Conservation (phyloP, 495 filamentous ascomycete genomes). For the Choiromyces venosus region DNA sequence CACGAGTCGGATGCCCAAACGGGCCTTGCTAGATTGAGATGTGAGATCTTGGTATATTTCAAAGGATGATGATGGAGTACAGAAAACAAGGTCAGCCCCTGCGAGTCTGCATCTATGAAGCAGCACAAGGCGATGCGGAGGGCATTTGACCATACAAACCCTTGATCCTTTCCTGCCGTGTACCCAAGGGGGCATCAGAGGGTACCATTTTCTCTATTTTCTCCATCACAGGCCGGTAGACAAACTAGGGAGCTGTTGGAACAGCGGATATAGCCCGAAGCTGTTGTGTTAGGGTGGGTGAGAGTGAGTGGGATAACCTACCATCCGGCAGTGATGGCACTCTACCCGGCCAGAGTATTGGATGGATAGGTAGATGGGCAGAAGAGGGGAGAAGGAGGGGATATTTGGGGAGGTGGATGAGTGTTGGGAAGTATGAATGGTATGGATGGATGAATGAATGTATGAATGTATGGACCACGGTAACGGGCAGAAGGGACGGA, state of each 20-base stretch:
- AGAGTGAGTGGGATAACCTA: not conserved
- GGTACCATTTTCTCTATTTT: not conserved
- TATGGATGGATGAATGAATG: not conserved
- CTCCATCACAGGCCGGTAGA: not conserved
- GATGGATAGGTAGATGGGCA: not conserved
- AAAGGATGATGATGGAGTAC: slow-evolving; percentile 29
- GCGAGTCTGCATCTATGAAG: not conserved
- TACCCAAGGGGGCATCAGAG: slow-evolving; percentile 11
- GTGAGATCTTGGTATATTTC: slow-evolving; percentile 35
- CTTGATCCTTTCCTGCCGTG: slow-evolving; percentile 31
- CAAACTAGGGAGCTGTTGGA: not conserved
- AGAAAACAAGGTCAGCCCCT: not conserved
- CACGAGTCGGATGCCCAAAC: slow-evolving; percentile 31
- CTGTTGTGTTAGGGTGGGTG: not conserved
- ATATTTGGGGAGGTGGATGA: too few relatives aligned
- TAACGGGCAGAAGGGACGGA: slow-evolving; percentile 18
- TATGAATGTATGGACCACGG: slow-evolving; percentile 17
- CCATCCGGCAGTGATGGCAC: not conserved
- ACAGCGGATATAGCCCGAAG: not conserved
- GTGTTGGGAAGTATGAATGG: not conserved
- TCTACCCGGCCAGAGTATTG: not conserved
- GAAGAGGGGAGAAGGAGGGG: too few relatives aligned
- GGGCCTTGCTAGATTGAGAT: slow-evolving; percentile 22
- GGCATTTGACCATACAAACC: slow-evolving; percentile 30
- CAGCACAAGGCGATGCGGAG: slow-evolving; percentile 22